phyloP scores from a whole-genome alignment of 352 stramenopile species.

The Phytophthora pluvialis region DNA sequence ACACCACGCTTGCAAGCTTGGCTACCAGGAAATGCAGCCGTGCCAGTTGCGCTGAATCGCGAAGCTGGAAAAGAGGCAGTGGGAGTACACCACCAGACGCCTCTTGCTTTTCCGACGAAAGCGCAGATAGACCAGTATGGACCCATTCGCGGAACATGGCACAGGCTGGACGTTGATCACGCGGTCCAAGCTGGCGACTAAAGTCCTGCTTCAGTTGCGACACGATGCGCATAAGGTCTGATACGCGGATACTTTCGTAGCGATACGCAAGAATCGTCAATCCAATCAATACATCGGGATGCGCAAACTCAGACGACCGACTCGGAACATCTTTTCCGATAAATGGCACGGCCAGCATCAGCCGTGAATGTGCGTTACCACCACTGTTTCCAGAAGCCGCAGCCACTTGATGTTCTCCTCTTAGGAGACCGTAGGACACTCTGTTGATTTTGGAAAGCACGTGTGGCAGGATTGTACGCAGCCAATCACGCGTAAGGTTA shows the following conservation, averaged over 20 bases:
- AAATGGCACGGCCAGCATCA: conserved; percentile 98
- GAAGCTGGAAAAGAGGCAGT: conserved; percentile 97
- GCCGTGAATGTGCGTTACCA: conserved; percentile 95
- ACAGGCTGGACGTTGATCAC: conserved; percentile 78
- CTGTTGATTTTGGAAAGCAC: conserved; percentile 99
- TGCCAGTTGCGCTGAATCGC: conserved; percentile 96
- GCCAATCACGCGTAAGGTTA: conserved; percentile 97
- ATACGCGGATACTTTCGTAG: conserved; percentile 89
- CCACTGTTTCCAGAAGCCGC: conserved; percentile 54
- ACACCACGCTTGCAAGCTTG: conserved; percentile 94
- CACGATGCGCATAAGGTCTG: conserved; percentile 87
- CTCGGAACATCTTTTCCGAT: conserved; percentile 99
- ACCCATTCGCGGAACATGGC: conserved; percentile 87
- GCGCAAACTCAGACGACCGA: conserved; percentile 98
- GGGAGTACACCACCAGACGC: conserved; percentile 79
- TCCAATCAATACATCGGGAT: conserved; percentile 97
- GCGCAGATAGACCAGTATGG: conserved; percentile 43
- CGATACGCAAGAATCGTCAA: conserved; percentile 92
- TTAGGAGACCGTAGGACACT: conserved; percentile 97
- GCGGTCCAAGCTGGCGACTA: conserved; percentile 82
- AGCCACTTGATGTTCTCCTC: conserved; percentile 65
- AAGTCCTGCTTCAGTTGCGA: conserved; percentile 90
- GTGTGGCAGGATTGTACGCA: conserved; percentile 98
- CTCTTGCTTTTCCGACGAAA: conserved; percentile 36
- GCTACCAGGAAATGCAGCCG: conserved; percentile 95